Conservation (phyloP, 1,284 basidiomycete genomes). For the Thelephora terrestris region DNA sequence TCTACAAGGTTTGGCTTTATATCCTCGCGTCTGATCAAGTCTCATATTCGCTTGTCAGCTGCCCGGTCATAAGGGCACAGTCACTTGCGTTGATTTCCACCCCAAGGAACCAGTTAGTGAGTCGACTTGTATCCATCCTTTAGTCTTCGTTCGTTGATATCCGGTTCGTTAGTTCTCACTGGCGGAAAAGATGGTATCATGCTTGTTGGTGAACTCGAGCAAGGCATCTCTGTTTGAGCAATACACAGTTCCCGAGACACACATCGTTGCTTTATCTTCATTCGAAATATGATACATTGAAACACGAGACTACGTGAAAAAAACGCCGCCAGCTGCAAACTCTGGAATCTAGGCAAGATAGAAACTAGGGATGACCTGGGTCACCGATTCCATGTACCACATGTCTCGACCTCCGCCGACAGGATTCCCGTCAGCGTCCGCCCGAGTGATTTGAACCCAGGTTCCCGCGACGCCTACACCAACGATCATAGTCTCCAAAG, state of each 20-base stretch:
- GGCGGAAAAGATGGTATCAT: slow-evolving; percentile 85
- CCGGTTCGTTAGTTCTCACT: slow-evolving; percentile 52
- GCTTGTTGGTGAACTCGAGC: slow-evolving; percentile 83
- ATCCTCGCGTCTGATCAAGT: neutral
- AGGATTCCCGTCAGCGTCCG: slow-evolving; percentile 13
- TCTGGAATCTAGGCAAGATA: slow-evolving; percentile 12
- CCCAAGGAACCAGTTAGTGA: slow-evolving; percentile 85
- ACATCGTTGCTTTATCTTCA: slow-evolving; percentile 10
- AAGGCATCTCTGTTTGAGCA: slow-evolving; percentile 18
- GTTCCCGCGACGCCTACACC: slow-evolving; percentile 49
- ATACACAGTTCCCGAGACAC: neutral
- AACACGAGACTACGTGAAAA: too few relatives aligned
- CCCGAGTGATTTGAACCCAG: slow-evolving; percentile 50
- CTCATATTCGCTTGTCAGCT: slow-evolving; percentile 35
- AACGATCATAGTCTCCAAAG: slow-evolving; percentile 25
- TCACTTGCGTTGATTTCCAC: slow-evolving; percentile 85
- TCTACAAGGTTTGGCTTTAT: slow-evolving; percentile 65
- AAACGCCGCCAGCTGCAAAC: too few relatives aligned
- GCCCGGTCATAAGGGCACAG: slow-evolving; percentile 90
- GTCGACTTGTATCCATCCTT: slow-evolving; percentile 19
- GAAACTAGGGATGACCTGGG: slow-evolving; percentile 17
- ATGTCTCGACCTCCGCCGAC: slow-evolving; percentile 5
- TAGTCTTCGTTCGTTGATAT: slow-evolving; percentile 1
- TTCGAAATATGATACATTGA: neutral
- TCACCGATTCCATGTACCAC: slow-evolving; percentile 23